These are phyloP conservation scores for Leccinum pellstonianum DNA, from an alignment of 768 basidiomycete genomes.

Conservation along the genomic window DNA sequence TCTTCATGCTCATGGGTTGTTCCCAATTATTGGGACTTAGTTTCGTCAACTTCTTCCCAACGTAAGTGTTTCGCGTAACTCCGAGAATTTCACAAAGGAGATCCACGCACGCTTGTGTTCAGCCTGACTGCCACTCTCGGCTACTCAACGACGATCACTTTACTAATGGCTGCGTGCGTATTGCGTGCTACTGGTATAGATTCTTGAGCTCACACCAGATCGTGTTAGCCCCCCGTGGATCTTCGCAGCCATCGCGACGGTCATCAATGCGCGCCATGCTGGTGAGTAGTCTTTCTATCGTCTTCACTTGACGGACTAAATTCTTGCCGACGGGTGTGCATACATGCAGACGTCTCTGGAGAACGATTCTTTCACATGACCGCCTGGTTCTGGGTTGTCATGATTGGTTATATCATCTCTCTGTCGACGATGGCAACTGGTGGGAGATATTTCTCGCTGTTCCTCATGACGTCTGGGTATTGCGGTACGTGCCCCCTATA, in stretches of 20 bases:
- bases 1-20: constrained; percentile 54
- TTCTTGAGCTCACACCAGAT: background rate
- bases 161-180: constrained; percentile 57
- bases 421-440: constrained; percentile 49
- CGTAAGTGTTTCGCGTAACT: constrained; percentile 30
- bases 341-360: constrained; percentile 48
- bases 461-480: constrained; percentile 61
- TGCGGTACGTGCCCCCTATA: constrained; percentile 30
- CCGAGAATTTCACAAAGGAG: background rate
- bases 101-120: background rate
- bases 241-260: constrained; percentile 48
- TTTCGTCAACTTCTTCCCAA: constrained; percentile 61
- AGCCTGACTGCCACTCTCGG: constrained; percentile 62
- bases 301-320: background rate
- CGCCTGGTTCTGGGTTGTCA: constrained; percentile 56
- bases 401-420: constrained; percentile 59
- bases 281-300: constrained; percentile 25
- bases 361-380: constrained; percentile 65
- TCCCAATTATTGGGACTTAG: constrained; percentile 54
- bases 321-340: background rate
- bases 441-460: constrained; percentile 59
- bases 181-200: constrained; percentile 14
- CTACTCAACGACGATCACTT: constrained; percentile 54
- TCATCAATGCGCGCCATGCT: constrained; percentile 56
- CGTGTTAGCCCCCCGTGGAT: constrained; percentile 59